phyloP scores from a whole-genome alignment of 352 stramenopile species.

The Halophytophthora polymorphica region DNA sequence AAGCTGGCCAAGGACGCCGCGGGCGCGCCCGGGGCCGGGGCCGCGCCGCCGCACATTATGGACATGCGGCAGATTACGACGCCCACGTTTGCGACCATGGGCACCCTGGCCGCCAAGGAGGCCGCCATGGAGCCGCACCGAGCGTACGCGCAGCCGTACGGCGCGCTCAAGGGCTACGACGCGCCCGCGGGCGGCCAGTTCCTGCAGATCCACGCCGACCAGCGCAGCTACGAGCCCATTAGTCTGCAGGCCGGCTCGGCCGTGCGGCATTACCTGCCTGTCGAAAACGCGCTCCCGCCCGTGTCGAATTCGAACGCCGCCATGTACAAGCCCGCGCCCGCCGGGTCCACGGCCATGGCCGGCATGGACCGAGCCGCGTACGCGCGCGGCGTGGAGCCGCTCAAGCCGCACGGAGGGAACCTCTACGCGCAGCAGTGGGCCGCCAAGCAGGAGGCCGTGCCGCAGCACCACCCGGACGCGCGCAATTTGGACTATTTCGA shows the following conservation, averaged over 20 bases:
- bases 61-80: constrained; percentile 82
- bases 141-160: constrained; percentile 52
- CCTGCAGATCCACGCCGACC: constrained; percentile 68
- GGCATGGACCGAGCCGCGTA: constrained; percentile 39
- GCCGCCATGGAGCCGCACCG: constrained; percentile 37
- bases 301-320: constrained; percentile 29
- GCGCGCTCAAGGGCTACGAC: constrained; percentile 54
- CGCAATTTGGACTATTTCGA: constrained; percentile 64
- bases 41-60: constrained; percentile 65
- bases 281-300: constrained; percentile 47
- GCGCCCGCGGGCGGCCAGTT: constrained; percentile 45
- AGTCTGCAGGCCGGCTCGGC: constrained; percentile 32
- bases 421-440: constrained; percentile 64
- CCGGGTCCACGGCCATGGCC: not conserved
- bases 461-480: constrained; percentile 33
- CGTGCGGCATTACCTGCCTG: constrained; percentile 46
- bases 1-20: constrained; percentile 56
- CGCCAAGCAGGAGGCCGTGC: constrained; percentile 38
- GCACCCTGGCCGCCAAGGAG: constrained; percentile 38
- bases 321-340: constrained; percentile 39
- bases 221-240: constrained; percentile 74
- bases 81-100: constrained; percentile 34
- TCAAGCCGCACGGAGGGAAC: constrained; percentile 38
- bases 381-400: constrained; percentile 23
- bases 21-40: constrained; percentile 7